Evolutionary conservation across 1,139 yeast species (phyloP), one percentile per base, ranked within the genome.

Genomic region (Taphrina sp.): DNA sequence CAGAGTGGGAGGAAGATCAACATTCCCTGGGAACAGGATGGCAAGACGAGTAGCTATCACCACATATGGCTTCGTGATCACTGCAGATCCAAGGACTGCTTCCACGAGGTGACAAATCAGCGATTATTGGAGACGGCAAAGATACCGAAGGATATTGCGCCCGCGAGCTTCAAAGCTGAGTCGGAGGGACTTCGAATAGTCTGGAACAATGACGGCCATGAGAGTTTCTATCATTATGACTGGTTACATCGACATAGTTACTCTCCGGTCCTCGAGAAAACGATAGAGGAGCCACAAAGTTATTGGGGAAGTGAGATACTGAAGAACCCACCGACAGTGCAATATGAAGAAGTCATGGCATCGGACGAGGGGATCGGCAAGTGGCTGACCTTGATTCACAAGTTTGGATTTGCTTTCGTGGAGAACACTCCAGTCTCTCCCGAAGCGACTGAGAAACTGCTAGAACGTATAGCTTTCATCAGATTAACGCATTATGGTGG

Each of bases 401-500:
- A 72, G 55, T 75, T 76, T 64, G 92, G 92, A 0, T 83, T 83
- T 65, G 77, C 85, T 54, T 72, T 83, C 60, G 77, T 84, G 43
- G 77, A 81, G 56, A 75, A 78, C 60, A 85, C 81, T 10, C 90
- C 90, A 0, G 79, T 74, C 2, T 72, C 74, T 12, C 81, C 87
- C 0, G 80, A 79, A 62, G 84, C 74, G 23, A 83, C 92, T 0
- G 77, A 82, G 64, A 70, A 70, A 59, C 73, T 84, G 56, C 78
- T 83, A 58, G 81, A 81, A 61, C 71, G 79, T 63, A 75, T 84
- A 60, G 77, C 82, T 56, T 82, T 80, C 65, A 78, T 83, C 57
- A 72, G 86, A 37, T 84, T 83, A 20, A 84, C 92, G 1, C 90
- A 84, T 67, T 84, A 84, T 61, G 90, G 62, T 24, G 89, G 87